Percentiles rank a stretch among this genome's conserved stretches.
Evolutionary conservation across 176 grass and related monocot species (phyloP).

Genomic region (Ensete glaucum): DNA sequence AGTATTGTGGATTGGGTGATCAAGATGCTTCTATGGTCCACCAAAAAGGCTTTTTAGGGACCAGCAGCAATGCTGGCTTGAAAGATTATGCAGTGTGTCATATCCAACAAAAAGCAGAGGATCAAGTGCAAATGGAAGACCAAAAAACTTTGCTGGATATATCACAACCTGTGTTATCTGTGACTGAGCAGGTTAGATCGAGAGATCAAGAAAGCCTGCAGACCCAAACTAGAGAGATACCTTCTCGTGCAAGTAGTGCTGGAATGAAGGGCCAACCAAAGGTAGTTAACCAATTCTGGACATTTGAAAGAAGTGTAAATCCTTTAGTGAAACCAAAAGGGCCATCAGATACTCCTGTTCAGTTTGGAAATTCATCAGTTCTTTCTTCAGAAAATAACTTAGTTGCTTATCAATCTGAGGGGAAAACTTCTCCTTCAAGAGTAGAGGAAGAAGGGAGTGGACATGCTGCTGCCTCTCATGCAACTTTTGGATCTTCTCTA

Average conservation of each 20-base stretch:
- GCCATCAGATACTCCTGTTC: constrained; percentile 27
- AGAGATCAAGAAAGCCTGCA: constrained; percentile 34
- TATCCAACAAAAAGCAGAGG: constrained; percentile 11
- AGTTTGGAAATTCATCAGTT: constrained; percentile 31
- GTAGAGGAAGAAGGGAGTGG: constrained; percentile 35
- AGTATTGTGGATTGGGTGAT: constrained; percentile 19
- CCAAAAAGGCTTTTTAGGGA: constrained; percentile 40
- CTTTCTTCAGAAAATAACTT: constrained; percentile 34
- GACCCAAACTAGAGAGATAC: constrained; percentile 30
- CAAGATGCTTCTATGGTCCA: constrained; percentile 29
- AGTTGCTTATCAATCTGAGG: constrained; percentile 24
- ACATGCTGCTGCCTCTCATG: constrained; percentile 26
- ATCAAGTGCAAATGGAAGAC: constrained; percentile 19
- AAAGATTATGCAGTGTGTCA: constrained; percentile 27
- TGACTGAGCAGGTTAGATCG: constrained; percentile 25
- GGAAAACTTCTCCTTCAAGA: constrained; percentile 30
- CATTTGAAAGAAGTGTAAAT: constrained; percentile 31
- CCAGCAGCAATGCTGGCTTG: constrained; percentile 8
- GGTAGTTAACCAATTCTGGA: constrained; percentile 8
- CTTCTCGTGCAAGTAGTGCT: constrained; percentile 22
- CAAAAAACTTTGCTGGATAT: constrained; percentile 22
- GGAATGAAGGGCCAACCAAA: constrained; percentile 26
- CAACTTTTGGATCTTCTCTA: constrained; percentile 13
- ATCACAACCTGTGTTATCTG: constrained; percentile 24
- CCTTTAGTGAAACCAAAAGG: constrained; percentile 40